Conservation (phyloP, 345 rosid species). For the Gossypium thurberi region DNA sequence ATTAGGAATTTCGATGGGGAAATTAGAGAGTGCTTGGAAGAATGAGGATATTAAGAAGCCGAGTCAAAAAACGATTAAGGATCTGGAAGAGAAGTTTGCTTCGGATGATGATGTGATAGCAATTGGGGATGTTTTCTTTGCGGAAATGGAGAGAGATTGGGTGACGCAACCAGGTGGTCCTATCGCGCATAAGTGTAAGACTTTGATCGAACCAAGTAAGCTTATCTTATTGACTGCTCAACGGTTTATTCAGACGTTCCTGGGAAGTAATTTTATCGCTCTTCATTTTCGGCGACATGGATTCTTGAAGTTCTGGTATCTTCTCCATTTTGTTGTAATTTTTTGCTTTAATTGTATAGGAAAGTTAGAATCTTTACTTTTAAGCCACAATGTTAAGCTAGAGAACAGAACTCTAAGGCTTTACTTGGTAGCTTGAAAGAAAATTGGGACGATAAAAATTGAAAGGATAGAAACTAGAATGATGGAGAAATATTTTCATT, state of each 20-base stretch:
- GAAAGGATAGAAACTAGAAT: too few species aligned
- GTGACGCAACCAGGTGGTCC: constrained; percentile 94
- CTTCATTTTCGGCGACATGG: constrained; percentile 95
- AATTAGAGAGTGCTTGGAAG: constrained; percentile 68
- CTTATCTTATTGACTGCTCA: constrained; percentile 77
- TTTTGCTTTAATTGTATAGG: background rate
- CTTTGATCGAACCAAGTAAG: constrained; percentile 78
- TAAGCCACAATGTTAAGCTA: background rate
- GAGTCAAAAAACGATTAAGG: constrained; percentile 53
- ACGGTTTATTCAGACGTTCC: constrained; percentile 88
- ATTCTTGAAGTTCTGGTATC: constrained; percentile 89
- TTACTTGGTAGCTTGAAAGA: too few species aligned
- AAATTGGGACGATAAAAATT: too few species aligned
- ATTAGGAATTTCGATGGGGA: constrained; percentile 65
- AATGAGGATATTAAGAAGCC: constrained; percentile 66
- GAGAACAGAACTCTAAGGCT: background rate
- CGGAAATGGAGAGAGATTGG: constrained; percentile 67
- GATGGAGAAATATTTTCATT: too few species aligned
- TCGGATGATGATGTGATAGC: constrained; percentile 70
- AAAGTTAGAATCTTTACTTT: background rate
- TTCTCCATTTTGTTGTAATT: background rate
- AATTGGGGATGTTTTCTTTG: constrained; percentile 80
- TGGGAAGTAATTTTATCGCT: constrained; percentile 73
- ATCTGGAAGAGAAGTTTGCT: constrained; percentile 54
- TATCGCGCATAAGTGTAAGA: constrained; percentile 74